Percentiles rank a stretch among this genome's conserved stretches.
These are phyloP conservation scores for Beta macrorhiza DNA, from an alignment of 179 eudicot species.

Conservation along the genomic window DNA sequence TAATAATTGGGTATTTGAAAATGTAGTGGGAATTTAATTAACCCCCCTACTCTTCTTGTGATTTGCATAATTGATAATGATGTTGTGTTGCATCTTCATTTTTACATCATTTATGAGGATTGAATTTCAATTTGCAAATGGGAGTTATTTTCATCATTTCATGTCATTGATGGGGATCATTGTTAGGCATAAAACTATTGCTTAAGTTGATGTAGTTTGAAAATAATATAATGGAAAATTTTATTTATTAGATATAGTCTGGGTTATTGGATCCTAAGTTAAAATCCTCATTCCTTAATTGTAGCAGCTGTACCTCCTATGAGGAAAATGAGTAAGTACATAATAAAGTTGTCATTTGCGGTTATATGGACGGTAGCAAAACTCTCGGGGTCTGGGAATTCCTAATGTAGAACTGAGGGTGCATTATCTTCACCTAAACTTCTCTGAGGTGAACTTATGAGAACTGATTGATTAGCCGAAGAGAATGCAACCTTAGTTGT, in stretches of 20 bases:
- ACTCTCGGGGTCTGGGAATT: background rate
- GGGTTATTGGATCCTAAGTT: background rate
- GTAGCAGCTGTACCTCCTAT: no score
- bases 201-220: background rate
- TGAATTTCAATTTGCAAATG: background rate
- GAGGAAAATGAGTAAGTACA: no score
- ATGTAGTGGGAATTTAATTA: background rate
- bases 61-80: slow-evolving; percentile 1
- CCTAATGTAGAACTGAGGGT: background rate
- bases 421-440: no score
- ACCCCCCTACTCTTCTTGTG: background rate
- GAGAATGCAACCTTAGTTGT: no score
- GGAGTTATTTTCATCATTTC: background rate
- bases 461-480: no score
- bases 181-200: slow-evolving; percentile 5
- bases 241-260: background rate
- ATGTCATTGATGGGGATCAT: background rate
- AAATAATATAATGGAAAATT: background rate
- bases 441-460: no score
- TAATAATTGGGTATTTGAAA: background rate
- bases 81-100: background rate
- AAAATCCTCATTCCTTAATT: background rate
- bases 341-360: background rate
- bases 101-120: background rate
- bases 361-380: background rate